These are phyloP conservation scores for Tilletiaria anomala DNA, from an alignment of 1,284 basidiomycete genomes.

Conservation along the genomic window DNA sequence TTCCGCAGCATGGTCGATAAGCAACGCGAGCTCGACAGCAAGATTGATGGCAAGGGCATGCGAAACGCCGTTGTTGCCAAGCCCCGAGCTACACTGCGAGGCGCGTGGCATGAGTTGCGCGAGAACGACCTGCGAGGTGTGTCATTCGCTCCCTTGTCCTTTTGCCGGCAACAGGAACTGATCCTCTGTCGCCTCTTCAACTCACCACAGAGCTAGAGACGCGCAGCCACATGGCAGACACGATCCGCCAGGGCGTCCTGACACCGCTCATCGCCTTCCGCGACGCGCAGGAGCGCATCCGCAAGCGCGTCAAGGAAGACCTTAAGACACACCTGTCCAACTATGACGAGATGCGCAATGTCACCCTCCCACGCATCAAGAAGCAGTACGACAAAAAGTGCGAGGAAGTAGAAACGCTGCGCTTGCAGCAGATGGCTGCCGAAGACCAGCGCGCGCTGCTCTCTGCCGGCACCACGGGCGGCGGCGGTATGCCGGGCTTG, in stretches of 20 bases:
- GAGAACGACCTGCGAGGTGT: constrained; percentile 20
- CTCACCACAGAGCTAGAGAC: constrained; percentile 28
- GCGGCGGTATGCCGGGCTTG: not conserved
- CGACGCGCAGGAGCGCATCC: constrained; percentile 12
- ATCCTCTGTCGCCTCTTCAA: not conserved
- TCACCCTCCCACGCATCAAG: constrained; percentile 20
- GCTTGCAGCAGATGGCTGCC: constrained; percentile 28
- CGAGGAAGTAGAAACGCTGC: constrained; percentile 26
- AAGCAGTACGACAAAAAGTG: constrained; percentile 28
- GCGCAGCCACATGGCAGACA: constrained; percentile 19
- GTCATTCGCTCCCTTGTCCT: no score
- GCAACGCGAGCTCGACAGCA: constrained; percentile 28
- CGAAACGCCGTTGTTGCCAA: not conserved
- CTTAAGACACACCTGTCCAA: constrained; percentile 14
- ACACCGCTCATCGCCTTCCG: constrained; percentile 25
- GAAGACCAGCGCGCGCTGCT: constrained; percentile 32
- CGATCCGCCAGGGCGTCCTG: constrained; percentile 16
- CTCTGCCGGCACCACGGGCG: not conserved
- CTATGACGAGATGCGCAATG: constrained; percentile 31
- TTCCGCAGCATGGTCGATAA: constrained; percentile 15
- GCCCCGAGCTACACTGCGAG: constrained; percentile 4
- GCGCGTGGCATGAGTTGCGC: constrained; percentile 21
- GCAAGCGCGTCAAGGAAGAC: constrained; percentile 5
- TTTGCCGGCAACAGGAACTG: no score
- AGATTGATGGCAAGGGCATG: constrained; percentile 10